Evolutionary conservation across 805 yeast genomes (phyloP), one percentile per base, ranked within the genome.

Genomic region (Sporopachydermia quercuum): DNA sequence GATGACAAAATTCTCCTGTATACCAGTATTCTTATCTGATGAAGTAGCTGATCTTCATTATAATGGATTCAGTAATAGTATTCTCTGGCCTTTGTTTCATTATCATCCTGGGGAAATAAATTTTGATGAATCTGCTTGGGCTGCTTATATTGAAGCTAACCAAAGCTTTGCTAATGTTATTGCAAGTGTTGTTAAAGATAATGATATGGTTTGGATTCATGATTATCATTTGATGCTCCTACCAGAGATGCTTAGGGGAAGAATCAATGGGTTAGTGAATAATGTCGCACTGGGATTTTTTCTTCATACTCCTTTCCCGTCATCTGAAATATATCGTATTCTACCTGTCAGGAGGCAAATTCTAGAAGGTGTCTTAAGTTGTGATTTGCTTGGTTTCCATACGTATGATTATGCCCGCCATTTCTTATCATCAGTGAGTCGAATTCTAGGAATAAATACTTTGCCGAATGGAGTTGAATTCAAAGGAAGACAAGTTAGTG

Each of bases 61-160:
- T 62, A 91, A 93, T 56, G 98, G 97, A 19, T 91, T 93, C 60
- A 74, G 85, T 46, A 91, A 91, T 60, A 81, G 94, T 13, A 91
- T 91, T 46, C 63, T 91, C 47, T 91, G 99, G 99, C 99, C 99
- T 1, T 62, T 93, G 45, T 91, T 91, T 65, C 99, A 91, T 58
- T 91, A 91, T 60, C 98, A 91, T 55, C 98, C 99, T 1, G 98
- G 97, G 45, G 98, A 93, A 58, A 91, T 93, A 81, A 87, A 84
- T 56, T 91, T 91, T 54, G 98, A 91, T 59, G 98, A 91, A 56
- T 76, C 74, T 45, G 95, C 96, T 1, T 91, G 98, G 98, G 87
- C 87, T 40, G 97, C 97, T 1, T 91, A 91, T 57, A 81, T 85
- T 41, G 91, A 85, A 56, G 97, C 97, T 4, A 91, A 91, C 55